Base-by-base conservation (phyloP, 1,284 basidiomycete genomes). In the Rhodotorula mucilaginosa region DNA sequence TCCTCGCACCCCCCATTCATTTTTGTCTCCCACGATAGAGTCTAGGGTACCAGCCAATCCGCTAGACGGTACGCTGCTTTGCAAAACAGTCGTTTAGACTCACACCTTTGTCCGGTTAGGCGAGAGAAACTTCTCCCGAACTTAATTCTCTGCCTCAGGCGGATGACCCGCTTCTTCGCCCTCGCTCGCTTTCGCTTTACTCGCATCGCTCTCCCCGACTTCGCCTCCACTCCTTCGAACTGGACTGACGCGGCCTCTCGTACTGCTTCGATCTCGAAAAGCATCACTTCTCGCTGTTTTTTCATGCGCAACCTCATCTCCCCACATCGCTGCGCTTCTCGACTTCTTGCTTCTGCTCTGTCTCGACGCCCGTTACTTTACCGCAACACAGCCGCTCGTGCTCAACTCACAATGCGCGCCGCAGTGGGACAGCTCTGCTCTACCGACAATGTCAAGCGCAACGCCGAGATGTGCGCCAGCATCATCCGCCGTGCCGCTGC, bases 401-500 rank as follows among this genome's bases (percentile, higher is more conserved):
- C 51, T n/a, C 10, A 26, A 21, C 39, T 56, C 57, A 71, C 63
- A 60, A 68, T 76, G 56, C 73, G 74, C 52, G 77, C 78, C 29
- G 78, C 77, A 19, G 74, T 78, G 12, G 72, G 64, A 15, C 78
- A 79, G 51, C 69, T 79, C 34, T 77, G 74, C 72, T 78, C 77
- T 46, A 73, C 69, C 51, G 60, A 58, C 69, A 80, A 81, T 71
- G 78, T 81, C 21, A 63, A 69, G 12, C 74, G 79, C 71, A 84
- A 84, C 74, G 73, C 82, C 51, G 58, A 61, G 8, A 72, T 81
- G 13, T 82, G 80, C 16, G 57, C 63, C 29, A 74, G 74, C n/a
- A 77, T 85, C n/a, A 79, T 85, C 51, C 74, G 79, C 10, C 71
- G 80, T 15, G 84, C 84, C 0, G 81, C 81, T 0, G 60, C 63